Base-by-base conservation (phyloP, 371 early-diverging fungal genomes). In the Rhizopus microsporus region DNA sequence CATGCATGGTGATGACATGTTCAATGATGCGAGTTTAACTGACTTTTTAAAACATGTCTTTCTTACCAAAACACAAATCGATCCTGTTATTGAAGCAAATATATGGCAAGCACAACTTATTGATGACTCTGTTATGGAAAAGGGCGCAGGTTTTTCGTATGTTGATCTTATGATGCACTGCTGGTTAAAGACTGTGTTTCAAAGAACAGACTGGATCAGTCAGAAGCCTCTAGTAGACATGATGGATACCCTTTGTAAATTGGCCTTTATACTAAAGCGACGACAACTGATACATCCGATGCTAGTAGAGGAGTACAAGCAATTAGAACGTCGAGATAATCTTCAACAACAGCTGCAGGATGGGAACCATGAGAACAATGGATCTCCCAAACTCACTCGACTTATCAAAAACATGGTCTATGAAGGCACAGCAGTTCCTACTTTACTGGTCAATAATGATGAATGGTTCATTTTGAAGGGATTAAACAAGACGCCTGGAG, bases 1-100 rank as follows among this genome's bases (percentile, higher is more conserved):
- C 39, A 70, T 77, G 74, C 81, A 77, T 15, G 76, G 77, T 30
- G 81, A 80, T 30, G 81, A 80, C 13, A 69, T 85, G 5, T 77
- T 79, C 49, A 75, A 75, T 17, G 78, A 71, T 30, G 55, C 51
- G 17, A 74, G 69, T 10, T 23, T 74, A 12, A 8, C 15, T 17
- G 69, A 74, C 12, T 72, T 80, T 44, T 50, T 75, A 13, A 60
- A 64, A 1, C 72, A 73, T 23, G 65, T 82, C 62, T 55, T 76
- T 10, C 12, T 4, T 3, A n/a, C 37, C 1, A 23, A 30, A 31
- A 62, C 49, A 23, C 77, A 75, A 1, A 49, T 77, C 1, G 65
- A 56, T 5, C n/a, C 69, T 33, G 50, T 77, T 8, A 58, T 74
- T 15, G 71, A 58, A 2, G 65, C 74, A 1, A 69, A 75, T 38